Evolutionary conservation across 768 basidiomycete genomes (phyloP), one percentile per base, ranked within the genome.

Genomic region (Tulasnella sp.): DNA sequence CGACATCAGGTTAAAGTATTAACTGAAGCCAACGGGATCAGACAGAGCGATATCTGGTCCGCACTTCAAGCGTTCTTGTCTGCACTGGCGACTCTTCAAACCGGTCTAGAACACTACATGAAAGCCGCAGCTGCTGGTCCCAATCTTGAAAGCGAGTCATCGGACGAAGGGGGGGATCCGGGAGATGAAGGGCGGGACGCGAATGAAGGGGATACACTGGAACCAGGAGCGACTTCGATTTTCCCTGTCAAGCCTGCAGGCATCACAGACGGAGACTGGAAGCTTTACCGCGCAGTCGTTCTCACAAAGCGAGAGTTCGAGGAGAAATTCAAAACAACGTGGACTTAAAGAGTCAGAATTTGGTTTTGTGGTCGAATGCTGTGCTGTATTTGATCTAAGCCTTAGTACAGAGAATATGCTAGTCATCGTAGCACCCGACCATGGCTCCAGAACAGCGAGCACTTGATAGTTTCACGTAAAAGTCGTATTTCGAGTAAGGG

Each of bases 41-140:
- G 90, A n/a, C 82, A 83, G 5, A 90, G 89, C 15, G 90, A 91
- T 29, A 79, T 91, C 26, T 91, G 91, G 90, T 91, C 87, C 82
- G 79, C 87, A 10, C 84, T 92, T 35, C 83, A 92, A 80, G 90
- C 90, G 61, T 92, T 92, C 81, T 80, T 80, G 18, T 81, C 91
- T 80, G 86, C 87, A 9, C 81, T 92, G 80, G 83, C 83, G 82
- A 85, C 87, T 0, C 84, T 92, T 77, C 85, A 87, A 70, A 84
- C 87, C 0, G 86, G 85, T n/a, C 82, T 93, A 57, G 86, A 88
- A 80, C 86, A 88, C 76, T 80, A 91, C 44, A 81, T 88, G 73
- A 75, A 81, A 42, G 85, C 81, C 78, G 82, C 73, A 32, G 78
- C 83, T 3, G 74, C 40, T 1, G 81, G 79, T 16, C 74, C 70